phyloP scores from a whole-genome alignment of 2,329 filamentous ascomycete species.

The Fusarium phyllophilum region DNA sequence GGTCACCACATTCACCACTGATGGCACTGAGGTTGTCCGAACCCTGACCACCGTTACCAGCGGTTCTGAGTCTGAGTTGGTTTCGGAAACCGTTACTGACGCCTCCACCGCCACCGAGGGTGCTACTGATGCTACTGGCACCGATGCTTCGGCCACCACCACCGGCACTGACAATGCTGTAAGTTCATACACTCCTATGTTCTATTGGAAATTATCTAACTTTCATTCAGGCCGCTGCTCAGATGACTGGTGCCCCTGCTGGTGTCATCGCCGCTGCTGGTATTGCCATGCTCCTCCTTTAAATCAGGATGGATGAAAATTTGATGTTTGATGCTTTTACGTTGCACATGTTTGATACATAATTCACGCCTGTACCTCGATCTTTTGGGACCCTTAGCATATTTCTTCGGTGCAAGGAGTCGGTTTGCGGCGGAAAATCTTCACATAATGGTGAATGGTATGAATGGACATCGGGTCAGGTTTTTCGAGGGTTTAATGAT shows the following conservation, averaged over 20 bases:
- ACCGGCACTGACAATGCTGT: constrained; percentile 45
- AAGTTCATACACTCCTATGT: constrained; percentile 28
- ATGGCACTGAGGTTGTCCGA: constrained; percentile 28
- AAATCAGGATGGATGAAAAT: constrained; percentile 42
- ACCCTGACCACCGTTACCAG: constrained; percentile 36
- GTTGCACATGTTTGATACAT: constrained; percentile 55
- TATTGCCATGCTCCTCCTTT: constrained; percentile 60
- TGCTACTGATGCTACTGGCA: constrained; percentile 16
- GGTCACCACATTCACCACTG: constrained; percentile 39
- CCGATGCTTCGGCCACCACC: constrained; percentile 34
- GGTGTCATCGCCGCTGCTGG: constrained; percentile 62
- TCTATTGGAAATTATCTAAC: constrained; percentile 12
- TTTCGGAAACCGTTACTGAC: constrained; percentile 34
- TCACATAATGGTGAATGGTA: constrained; percentile 41
- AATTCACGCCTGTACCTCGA: constrained; percentile 53
- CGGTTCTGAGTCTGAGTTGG: constrained; percentile 19
- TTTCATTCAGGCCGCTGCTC: constrained; percentile 45
- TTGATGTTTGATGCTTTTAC: constrained; percentile 44
- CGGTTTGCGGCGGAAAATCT: constrained; percentile 41
- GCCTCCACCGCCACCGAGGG: constrained; percentile 29
- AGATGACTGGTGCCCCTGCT: constrained; percentile 57
- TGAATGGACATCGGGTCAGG: constrained; percentile 45
- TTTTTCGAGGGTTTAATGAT: constrained; percentile 48
- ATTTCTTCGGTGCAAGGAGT: constrained; percentile 38
- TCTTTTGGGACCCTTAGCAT: constrained; percentile 43